phyloP scores from a whole-genome alignment of 2,329 filamentous ascomycete genomes.

The Alternaria sp. region DNA sequence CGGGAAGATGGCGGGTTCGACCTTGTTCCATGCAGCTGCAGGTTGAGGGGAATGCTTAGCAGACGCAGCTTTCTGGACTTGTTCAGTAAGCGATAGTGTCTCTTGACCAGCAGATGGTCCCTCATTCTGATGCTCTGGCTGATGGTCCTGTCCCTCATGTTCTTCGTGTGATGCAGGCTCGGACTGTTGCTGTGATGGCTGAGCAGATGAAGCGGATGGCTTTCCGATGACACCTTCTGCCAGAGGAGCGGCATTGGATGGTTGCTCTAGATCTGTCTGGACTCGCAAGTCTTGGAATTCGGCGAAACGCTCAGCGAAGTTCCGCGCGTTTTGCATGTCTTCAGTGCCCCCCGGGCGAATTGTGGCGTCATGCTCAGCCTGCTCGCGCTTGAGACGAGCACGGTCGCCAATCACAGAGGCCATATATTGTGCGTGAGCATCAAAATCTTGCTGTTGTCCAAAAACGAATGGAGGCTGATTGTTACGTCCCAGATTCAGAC shows the following conservation, averaged over 20 bases:
- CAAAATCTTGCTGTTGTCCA: slow-evolving; percentile 58
- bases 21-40: slow-evolving; percentile 66
- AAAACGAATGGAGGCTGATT: slow-evolving; percentile 61
- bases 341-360: slow-evolving; percentile 45
- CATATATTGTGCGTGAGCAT: slow-evolving; percentile 64
- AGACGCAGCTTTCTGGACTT: slow-evolving; percentile 78
- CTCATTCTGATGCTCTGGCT: slow-evolving; percentile 17
- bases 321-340: slow-evolving; percentile 49
- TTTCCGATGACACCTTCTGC: slow-evolving; percentile 52
- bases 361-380: slow-evolving; percentile 62
- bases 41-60: slow-evolving; percentile 65
- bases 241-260: slow-evolving; percentile 34
- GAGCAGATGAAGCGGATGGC: slow-evolving; percentile 31
- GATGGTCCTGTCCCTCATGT: slow-evolving; percentile 27
- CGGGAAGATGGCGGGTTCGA: slow-evolving; percentile 78
- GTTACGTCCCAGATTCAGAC: slow-evolving; percentile 67
- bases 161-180: slow-evolving; percentile 35
- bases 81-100: slow-evolving; percentile 77
- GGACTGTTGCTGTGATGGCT: slow-evolving; percentile 34
- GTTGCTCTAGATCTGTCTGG: slow-evolving; percentile 69
- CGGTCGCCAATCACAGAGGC: slow-evolving; percentile 68
- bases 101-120: slow-evolving; percentile 53
- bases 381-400: slow-evolving; percentile 67
- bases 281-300: slow-evolving; percentile 83
- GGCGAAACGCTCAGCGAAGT: slow-evolving; percentile 73